A percentile compares a stretch with the other conserved stretches of the same genome.
Conservation (phyloP, 1,284 basidiomycete species). For the Rhodotorula sp. region DNA sequence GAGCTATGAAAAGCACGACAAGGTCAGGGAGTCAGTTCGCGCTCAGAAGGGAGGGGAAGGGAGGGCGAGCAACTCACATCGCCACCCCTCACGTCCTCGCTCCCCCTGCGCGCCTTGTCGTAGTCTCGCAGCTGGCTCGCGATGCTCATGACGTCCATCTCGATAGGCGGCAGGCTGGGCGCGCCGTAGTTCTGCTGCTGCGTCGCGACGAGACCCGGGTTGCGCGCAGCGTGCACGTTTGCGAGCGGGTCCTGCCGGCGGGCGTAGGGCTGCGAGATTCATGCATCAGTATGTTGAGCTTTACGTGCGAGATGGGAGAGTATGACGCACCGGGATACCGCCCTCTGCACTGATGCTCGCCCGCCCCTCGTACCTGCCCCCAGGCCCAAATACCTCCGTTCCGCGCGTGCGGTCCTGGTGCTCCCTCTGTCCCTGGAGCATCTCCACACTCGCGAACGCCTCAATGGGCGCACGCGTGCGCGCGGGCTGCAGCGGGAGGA, state of each 20-base stretch:
- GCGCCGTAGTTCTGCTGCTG: not conserved
- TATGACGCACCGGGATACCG: constrained; percentile 13
- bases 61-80: constrained; percentile 6
- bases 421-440: constrained; percentile 36
- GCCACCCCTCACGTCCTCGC: constrained; percentile 12
- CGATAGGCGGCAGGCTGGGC: constrained; percentile 9
- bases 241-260: constrained; percentile 28
- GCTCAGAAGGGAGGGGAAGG: not conserved
- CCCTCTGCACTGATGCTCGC: constrained; percentile 14
- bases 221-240: constrained; percentile 24
- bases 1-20: not conserved
- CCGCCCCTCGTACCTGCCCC: constrained; percentile 31
- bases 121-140: constrained; percentile 36
- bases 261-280: not conserved
- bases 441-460: constrained; percentile 40
- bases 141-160: constrained; percentile 28
- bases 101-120: constrained; percentile 24
- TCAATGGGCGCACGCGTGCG: constrained; percentile 38
- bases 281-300: not conserved
- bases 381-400: constrained; percentile 30
- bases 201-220: constrained; percentile 9
- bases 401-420: constrained; percentile 27
- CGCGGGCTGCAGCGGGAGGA: constrained; percentile 36
- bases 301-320: not conserved
- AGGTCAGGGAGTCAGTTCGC: no score